These are phyloP conservation scores for Mycena capillaripes DNA, from an alignment of 768 basidiomycete genomes.

Conservation along the genomic window DNA sequence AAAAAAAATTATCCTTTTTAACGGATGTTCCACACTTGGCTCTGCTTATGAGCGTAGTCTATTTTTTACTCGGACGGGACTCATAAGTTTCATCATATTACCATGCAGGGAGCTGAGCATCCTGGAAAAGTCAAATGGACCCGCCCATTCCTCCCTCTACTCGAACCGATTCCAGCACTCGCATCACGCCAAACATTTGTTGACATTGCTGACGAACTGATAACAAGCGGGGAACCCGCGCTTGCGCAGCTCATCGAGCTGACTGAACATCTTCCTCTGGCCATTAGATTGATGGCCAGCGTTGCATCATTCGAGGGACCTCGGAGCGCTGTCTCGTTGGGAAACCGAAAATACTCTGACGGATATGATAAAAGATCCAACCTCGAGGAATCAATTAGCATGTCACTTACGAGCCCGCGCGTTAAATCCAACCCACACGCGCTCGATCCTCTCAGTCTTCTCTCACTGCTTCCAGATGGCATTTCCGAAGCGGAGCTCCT, in stretches of 20 bases:
- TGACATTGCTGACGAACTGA: not conserved
- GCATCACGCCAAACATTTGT: not conserved
- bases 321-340: not conserved
- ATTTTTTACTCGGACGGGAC: not conserved
- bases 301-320: not conserved
- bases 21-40: not conserved
- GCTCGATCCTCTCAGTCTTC: not conserved
- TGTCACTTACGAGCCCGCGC: not conserved
- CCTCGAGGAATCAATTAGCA: not conserved
- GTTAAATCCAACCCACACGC: not conserved
- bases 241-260: not conserved
- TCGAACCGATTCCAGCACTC: not conserved
- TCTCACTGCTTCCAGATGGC: not conserved
- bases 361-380: conserved; percentile 7
- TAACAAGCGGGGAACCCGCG: not conserved
- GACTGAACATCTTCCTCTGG: not conserved
- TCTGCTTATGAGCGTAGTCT: not conserved
- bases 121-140: not conserved
- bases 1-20: not conserved
- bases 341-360: not conserved
- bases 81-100: not conserved
- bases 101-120: not conserved
- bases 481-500: not conserved
- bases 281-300: not conserved
- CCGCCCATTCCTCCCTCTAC: not conserved